A percentile compares a stretch with the other conserved stretches of the same genome.
These are phyloP conservation scores for Termitomyces sp. DNA, from an alignment of 768 basidiomycete genomes.

Conservation along the genomic window DNA sequence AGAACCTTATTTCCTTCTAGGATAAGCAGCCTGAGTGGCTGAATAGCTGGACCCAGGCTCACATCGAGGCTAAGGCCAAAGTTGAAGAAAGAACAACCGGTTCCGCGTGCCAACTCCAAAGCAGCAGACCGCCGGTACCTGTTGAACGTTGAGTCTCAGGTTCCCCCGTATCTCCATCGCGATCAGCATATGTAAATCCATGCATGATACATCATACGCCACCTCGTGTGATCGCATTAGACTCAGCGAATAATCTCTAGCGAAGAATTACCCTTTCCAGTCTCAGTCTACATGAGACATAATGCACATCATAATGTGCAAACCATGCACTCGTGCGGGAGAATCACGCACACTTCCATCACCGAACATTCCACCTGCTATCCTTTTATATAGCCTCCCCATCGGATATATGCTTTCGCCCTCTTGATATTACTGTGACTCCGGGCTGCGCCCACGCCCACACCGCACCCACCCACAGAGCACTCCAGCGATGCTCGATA, in stretches of 20 bases:
- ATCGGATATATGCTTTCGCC: neutral
- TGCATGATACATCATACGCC: neutral
- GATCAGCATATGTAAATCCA: neutral
- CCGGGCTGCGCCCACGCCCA: neutral
- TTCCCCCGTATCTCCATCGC: neutral
- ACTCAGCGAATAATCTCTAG: neutral
- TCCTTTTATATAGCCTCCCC: neutral
- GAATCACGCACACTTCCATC: neutral
- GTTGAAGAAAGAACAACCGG: neutral
- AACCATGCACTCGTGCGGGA: neutral
- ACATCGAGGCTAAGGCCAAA: neutral
- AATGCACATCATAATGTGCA: neutral
- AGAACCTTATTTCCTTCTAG: neutral
- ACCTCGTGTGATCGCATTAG: neutral
- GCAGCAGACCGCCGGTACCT: too few species aligned
- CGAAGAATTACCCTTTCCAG: neutral
- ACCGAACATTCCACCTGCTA: neutral
- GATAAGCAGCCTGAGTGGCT: neutral
- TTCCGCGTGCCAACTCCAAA: too few species aligned
- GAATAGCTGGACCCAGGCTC: neutral
- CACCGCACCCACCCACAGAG: neutral
- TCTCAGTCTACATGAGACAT: neutral
- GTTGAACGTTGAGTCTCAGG: neutral
- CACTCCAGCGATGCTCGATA: conserved; percentile 17
- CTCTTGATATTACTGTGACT: neutral